Percentiles rank a stretch among this genome's conserved stretches.
phyloP scores from a whole-genome alignment of 2,329 filamentous ascomycete species.

The Exserohilum turcica region DNA sequence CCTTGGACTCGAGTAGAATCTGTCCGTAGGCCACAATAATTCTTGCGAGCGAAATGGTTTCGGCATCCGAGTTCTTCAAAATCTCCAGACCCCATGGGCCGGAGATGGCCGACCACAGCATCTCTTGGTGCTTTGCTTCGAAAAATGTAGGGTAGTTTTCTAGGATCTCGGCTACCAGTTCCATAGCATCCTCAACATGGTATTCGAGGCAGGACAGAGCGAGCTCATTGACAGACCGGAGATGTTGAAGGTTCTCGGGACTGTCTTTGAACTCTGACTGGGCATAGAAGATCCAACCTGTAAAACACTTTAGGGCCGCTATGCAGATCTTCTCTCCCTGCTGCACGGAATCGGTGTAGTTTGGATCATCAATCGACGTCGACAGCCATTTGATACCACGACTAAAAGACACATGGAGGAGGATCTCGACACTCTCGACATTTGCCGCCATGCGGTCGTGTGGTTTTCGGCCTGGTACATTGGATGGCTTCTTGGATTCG shows the following conservation, averaged over 20 bases:
- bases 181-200: slow-evolving; percentile 54
- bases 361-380: slow-evolving; percentile 28
- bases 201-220: slow-evolving; percentile 66
- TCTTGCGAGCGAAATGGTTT: slow-evolving; percentile 42
- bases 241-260: slow-evolving; percentile 61
- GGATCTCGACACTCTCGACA: slow-evolving; percentile 55
- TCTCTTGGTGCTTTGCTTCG: slow-evolving; percentile 37
- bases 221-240: slow-evolving; percentile 65
- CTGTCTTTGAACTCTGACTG: slow-evolving; percentile 66
- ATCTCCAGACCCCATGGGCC: slow-evolving; percentile 46
- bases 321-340: slow-evolving; percentile 42
- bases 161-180: slow-evolving; percentile 44
- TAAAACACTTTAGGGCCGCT: slow-evolving; percentile 44
- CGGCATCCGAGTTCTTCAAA: slow-evolving; percentile 41
- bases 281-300: slow-evolving; percentile 73
- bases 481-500: slow-evolving; percentile 71
- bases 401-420: slow-evolving; percentile 53
- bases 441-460: slow-evolving; percentile 60
- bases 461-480: slow-evolving; percentile 57
- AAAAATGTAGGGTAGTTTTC: slow-evolving; percentile 46
- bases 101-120: slow-evolving; percentile 42
- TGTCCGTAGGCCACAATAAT: slow-evolving; percentile 46
- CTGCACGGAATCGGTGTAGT: slow-evolving; percentile 28
- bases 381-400: slow-evolving; percentile 44
- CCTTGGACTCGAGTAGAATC: slow-evolving; percentile 40